Conservation (phyloP, 192 early-diverging fungal genomes). For the Geranomyces michiganensis region DNA sequence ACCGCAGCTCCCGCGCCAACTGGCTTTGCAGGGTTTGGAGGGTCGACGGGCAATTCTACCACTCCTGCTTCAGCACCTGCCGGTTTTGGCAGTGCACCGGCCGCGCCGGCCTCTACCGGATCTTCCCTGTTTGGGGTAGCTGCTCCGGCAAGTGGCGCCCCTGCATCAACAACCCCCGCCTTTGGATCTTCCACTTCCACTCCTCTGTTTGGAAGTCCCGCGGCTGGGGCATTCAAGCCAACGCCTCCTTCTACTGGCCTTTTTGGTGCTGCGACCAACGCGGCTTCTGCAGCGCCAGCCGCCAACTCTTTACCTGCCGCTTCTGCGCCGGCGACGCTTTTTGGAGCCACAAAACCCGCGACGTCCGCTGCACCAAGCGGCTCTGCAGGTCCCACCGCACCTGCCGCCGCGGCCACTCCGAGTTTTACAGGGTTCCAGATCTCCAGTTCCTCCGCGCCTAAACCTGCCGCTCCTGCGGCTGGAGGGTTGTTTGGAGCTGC, state of each 20-base stretch:
- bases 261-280: neutral
- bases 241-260: conserved; percentile 16
- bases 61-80: neutral
- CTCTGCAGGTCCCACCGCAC: neutral
- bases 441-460: too few species aligned
- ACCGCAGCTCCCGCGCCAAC: conserved; percentile 2
- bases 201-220: conserved; percentile 3
- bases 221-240: conserved; percentile 6
- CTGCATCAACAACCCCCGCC: conserved; percentile 6
- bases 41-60: neutral
- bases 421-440: neutral
- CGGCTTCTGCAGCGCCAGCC: conserved; percentile 16
- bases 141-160: neutral
- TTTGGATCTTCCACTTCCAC: conserved; percentile 7
- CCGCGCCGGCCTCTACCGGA: neutral
- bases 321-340: neutral
- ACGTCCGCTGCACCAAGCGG: neutral
- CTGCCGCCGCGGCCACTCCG: neutral
- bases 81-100: neutral
- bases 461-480: too few species aligned
- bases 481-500: neutral
- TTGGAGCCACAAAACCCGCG: neutral
- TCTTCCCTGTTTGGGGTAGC: conserved; percentile 1
- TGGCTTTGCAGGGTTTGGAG: neutral
- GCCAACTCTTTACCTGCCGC: conserved; percentile 6